These are phyloP conservation scores for Cymbopogon citratus DNA, from an alignment of 176 grass and related monocot species.

Conservation along the genomic window DNA sequence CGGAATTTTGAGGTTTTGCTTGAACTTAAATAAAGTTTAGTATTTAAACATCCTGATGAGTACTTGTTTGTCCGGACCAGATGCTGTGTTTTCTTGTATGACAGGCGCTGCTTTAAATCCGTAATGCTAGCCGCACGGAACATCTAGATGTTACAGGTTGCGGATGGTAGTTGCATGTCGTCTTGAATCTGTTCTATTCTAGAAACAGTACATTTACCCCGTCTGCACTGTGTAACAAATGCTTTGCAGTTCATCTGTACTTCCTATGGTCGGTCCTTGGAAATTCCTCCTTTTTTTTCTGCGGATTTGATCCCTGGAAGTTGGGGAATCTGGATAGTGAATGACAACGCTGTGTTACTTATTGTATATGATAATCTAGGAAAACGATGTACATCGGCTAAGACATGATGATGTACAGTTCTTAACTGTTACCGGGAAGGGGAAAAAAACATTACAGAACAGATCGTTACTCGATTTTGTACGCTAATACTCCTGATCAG, in stretches of 20 bases:
- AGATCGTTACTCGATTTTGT: not conserved
- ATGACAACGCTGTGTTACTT: too few relatives aligned
- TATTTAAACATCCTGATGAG: not conserved
- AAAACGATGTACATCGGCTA: conserved; percentile 10
- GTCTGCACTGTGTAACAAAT: not conserved
- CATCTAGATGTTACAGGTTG: not conserved
- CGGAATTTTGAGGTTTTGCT: not conserved
- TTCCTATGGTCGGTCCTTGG: too few relatives aligned
- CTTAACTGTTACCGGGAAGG: not conserved
- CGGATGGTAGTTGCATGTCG: not conserved
- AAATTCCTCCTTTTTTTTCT: too few relatives aligned
- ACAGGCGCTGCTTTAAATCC: not conserved
- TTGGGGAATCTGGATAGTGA: too few relatives aligned
- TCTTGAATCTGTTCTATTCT: not conserved
- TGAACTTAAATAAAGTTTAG: not conserved
- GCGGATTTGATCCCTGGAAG: too few relatives aligned
- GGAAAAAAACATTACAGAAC: not conserved
- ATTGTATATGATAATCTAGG: not conserved
- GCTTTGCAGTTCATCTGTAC: too few relatives aligned
- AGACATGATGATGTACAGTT: not conserved
- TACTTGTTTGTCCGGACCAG: not conserved
- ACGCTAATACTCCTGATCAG: not conserved
- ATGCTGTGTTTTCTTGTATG: not conserved
- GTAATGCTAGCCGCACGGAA: not conserved
- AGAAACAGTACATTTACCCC: not conserved